These are phyloP conservation scores for Leptodontidium sp. DNA, from an alignment of 2,329 filamentous ascomycete genomes.

Conservation along the genomic window DNA sequence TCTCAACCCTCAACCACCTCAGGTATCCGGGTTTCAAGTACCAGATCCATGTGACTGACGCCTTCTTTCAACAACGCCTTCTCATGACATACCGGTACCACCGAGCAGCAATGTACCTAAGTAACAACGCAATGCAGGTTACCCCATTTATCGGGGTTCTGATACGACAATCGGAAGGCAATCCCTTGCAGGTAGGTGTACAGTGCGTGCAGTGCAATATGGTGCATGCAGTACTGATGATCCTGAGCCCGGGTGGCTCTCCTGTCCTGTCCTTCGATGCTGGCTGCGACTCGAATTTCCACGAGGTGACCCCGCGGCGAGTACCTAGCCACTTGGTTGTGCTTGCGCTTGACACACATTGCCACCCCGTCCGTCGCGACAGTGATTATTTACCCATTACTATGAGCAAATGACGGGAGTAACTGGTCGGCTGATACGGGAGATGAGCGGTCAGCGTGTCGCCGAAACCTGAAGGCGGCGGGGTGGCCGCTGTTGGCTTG, in stretches of 20 bases:
- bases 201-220: not conserved
- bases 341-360: conserved; percentile 8
- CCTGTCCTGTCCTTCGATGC: not conserved
- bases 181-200: not conserved
- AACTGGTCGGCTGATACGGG: conserved; percentile 18
- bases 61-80: conserved; percentile 9
- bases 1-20: not conserved
- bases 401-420: not conserved
- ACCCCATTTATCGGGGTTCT: conserved; percentile 17
- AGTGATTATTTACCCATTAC: conserved; percentile 19
- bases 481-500: conserved; percentile 8
- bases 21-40: not conserved
- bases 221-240: not conserved
- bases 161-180: conserved; percentile 22
- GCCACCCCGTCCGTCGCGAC: conserved; percentile 8
- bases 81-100: not conserved
- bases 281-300: not conserved
- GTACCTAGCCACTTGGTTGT: not conserved
- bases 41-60: not conserved
- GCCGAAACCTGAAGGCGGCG: not conserved
- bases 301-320: conserved; percentile 17
- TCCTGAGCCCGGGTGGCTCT: not conserved
- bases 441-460: conserved; percentile 15
- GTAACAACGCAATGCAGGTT: not conserved
- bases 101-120: not conserved